A percentile compares a stretch with the other conserved stretches of the same genome.
Conservation (phyloP, 2,329 filamentous ascomycete species). For the Diplodia intermedia region DNA sequence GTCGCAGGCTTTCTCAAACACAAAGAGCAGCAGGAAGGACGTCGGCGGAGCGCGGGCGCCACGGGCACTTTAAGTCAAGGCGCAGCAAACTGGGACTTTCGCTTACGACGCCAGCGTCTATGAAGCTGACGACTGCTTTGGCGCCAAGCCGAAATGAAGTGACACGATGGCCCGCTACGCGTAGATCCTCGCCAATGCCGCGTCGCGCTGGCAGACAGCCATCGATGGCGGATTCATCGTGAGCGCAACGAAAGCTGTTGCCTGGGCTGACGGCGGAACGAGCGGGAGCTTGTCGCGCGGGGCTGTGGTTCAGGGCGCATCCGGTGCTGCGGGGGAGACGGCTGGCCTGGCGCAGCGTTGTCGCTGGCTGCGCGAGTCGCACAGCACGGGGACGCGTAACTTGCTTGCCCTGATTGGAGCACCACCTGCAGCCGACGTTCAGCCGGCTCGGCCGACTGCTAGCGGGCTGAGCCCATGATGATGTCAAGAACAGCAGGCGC, state of each 20-base stretch:
- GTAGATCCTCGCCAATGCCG: slow-evolving; percentile 17
- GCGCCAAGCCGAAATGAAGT: slow-evolving; percentile 30
- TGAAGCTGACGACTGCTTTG: slow-evolving; percentile 31
- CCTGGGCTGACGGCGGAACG: slow-evolving; percentile 11
- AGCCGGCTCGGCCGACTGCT: not conserved
- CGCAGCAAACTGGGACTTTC: not conserved
- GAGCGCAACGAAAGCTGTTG: slow-evolving; percentile 1
- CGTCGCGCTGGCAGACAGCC: not conserved
- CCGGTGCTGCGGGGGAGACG: not conserved
- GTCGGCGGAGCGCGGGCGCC: not conserved
- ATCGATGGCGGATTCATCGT: not conserved
- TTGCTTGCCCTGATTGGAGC: not conserved
- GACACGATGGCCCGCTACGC: slow-evolving; percentile 23
- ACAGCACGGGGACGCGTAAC: not conserved
- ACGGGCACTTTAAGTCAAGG: slow-evolving; percentile 4
- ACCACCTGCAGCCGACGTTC: not conserved
- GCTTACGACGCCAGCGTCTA: slow-evolving; percentile 25
- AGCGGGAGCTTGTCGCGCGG: slow-evolving; percentile 5
- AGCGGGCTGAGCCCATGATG: not conserved
- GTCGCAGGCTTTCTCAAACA: slow-evolving; percentile 2
- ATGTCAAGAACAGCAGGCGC: slow-evolving; percentile 17
- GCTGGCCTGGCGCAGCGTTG: not conserved
- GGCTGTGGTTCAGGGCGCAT: slow-evolving; percentile 1
- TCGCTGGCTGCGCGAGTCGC: not conserved
- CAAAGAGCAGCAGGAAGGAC: slow-evolving; percentile 7